Evolutionary conservation across 75 land plant genomes (phyloP).

Genomic region (Adiantum capillusveneris): DNA sequence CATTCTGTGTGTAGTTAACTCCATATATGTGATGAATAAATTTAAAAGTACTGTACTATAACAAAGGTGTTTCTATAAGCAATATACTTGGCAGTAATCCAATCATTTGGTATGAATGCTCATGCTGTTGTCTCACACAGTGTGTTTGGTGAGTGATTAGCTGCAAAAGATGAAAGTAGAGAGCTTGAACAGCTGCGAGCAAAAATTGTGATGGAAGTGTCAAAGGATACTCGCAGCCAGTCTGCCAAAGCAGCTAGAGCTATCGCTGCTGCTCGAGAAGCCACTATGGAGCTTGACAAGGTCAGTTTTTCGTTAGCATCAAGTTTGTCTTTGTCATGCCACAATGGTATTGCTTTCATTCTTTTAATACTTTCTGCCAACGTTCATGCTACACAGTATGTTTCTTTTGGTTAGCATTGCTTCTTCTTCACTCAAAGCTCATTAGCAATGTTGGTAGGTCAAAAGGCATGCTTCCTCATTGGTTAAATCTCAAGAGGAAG

Average conservation of each 20-base stretch:
- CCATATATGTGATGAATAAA: no score
- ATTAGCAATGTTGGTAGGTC: constrained; percentile 11
- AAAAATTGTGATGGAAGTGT: constrained; percentile 17
- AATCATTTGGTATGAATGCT: no score
- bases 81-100: no score
- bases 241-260: constrained; percentile 27
- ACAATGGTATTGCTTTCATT: no score
- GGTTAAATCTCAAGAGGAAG: constrained; percentile 27
- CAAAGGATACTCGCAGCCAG: constrained; percentile 19
- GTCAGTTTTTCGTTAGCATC: not conserved
- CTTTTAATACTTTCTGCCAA: no score
- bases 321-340: no score
- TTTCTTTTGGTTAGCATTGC: not conserved
- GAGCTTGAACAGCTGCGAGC: constrained; percentile 25
- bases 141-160: constrained; percentile 11
- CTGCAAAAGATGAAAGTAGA: constrained; percentile 4
- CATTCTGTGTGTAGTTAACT: constrained; percentile 14
- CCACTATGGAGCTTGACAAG: constrained; percentile 35
- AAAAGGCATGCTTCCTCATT: constrained; percentile 27
- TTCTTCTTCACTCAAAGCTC: not conserved
- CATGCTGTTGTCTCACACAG: not conserved
- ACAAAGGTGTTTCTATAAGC: no score
- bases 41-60: no score
- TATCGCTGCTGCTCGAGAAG: constrained; percentile 28
- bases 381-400: no score